Evolutionary conservation across 164 flowering plant species (phyloP).

Genomic region (Annona squamosa): DNA sequence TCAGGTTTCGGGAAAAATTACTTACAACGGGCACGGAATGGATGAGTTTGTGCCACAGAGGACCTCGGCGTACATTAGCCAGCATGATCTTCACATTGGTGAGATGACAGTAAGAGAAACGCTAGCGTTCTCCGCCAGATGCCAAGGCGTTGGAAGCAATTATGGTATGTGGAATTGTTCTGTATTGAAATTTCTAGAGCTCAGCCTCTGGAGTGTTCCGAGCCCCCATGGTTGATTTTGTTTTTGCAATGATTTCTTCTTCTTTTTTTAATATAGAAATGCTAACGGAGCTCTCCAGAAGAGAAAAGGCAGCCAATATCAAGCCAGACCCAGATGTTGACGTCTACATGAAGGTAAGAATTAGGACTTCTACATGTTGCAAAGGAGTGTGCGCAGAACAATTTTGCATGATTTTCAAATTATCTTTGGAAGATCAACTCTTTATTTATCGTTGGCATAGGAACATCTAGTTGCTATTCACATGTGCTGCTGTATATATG

Average conservation of each 20-base stretch:
- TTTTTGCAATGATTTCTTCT: neutral
- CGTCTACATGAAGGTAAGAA: conserved; percentile 31
- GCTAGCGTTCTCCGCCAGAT: conserved; percentile 57
- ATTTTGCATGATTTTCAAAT: neutral
- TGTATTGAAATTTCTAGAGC: neutral
- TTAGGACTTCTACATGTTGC: neutral
- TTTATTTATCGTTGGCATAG: too few species aligned
- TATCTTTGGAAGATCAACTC: neutral
- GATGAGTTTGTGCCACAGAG: conserved; percentile 60
- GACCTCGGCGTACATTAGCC: conserved; percentile 56
- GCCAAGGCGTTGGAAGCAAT: conserved; percentile 57
- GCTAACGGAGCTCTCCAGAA: conserved; percentile 27
- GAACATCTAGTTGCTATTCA: neutral
- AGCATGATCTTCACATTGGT: conserved; percentile 52
- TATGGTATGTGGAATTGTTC: conserved; percentile 31
- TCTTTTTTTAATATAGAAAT: conserved; percentile 12
- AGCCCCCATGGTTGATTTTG: neutral
- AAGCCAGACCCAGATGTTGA: conserved; percentile 36
- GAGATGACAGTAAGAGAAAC: conserved; percentile 70
- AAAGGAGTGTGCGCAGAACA: neutral
- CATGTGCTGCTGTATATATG: neutral
- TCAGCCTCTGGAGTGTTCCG: neutral
- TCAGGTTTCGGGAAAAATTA: conserved; percentile 48
- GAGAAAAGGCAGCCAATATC: conserved; percentile 31
- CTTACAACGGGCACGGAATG: conserved; percentile 55